Evolutionary conservation across 2,329 filamentous ascomycete species (phyloP).

Genomic region (Phaeosphaeriaceae sp.): DNA sequence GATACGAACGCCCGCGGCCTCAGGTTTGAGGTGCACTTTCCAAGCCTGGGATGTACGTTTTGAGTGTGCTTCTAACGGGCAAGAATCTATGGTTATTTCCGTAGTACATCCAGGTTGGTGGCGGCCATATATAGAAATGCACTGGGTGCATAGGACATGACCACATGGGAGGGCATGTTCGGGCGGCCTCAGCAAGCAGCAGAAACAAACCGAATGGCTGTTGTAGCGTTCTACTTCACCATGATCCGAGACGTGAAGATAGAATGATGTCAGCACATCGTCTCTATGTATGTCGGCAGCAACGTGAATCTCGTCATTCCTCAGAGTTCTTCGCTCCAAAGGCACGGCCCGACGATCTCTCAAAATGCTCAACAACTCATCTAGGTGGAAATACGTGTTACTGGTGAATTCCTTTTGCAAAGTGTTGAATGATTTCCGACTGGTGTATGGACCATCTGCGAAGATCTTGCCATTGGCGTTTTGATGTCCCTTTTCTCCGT

Average conservation of each 20-base stretch:
- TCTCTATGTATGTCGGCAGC: conserved; percentile 33
- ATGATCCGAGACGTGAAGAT: conserved; percentile 17
- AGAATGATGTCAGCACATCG: conserved; percentile 41
- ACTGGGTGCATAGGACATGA: conserved; percentile 55
- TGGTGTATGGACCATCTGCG: conserved; percentile 50
- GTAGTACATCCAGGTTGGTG: neutral
- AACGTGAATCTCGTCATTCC: conserved; percentile 19
- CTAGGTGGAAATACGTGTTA: conserved; percentile 25
- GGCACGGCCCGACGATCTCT: conserved; percentile 1
- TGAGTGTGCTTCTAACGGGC: conserved; percentile 28
- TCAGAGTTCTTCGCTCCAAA: neutral
- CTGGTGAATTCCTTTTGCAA: conserved; percentile 12
- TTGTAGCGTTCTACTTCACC: conserved; percentile 28
- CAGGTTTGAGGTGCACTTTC: conserved; percentile 42
- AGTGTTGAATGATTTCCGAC: conserved; percentile 35
- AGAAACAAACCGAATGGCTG: conserved; percentile 56
- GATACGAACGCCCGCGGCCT: conserved; percentile 12
- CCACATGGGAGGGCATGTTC: conserved; percentile 55
- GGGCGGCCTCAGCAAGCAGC: conserved; percentile 54
- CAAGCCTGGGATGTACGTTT: conserved; percentile 10
- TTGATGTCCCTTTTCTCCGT: conserved; percentile 56
- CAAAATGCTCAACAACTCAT: conserved; percentile 13
- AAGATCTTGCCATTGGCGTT: conserved; percentile 53
- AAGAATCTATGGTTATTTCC: conserved; percentile 1
- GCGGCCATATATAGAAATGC: conserved; percentile 45